These are phyloP conservation scores for Cercophora sp. DNA, from an alignment of 495 filamentous ascomycete genomes.

Conservation along the genomic window DNA sequence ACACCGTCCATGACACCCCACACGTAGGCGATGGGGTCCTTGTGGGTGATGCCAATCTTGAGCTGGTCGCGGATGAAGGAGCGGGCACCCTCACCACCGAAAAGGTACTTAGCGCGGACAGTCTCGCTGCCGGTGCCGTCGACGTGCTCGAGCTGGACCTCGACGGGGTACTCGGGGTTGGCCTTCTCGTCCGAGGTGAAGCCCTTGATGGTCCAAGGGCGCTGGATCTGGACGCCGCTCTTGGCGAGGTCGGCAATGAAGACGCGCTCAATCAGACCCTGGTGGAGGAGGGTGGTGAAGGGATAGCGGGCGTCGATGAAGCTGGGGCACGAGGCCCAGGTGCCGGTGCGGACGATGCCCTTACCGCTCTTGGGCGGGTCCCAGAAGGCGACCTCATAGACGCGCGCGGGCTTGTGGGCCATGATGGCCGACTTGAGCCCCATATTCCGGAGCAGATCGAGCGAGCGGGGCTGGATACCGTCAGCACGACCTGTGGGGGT, in stretches of 20 bases:
- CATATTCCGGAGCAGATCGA: slow-evolving; percentile 73
- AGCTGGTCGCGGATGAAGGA: slow-evolving; percentile 57
- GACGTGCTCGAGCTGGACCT: slow-evolving; percentile 68
- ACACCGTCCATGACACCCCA: slow-evolving; percentile 80
- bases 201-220: slow-evolving; percentile 58
- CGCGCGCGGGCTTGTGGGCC: slow-evolving; percentile 65
- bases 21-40: slow-evolving; percentile 60
- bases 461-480: slow-evolving; percentile 74
- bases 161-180: slow-evolving; percentile 58
- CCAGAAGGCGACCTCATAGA: slow-evolving; percentile 80
- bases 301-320: slow-evolving; percentile 73
- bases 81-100: slow-evolving; percentile 57
- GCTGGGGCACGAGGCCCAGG: slow-evolving; percentile 67
- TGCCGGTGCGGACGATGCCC: slow-evolving; percentile 64
- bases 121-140: slow-evolving; percentile 62
- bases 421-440: slow-evolving; percentile 69
- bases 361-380: slow-evolving; percentile 54
- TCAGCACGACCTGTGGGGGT: slow-evolving; percentile 73
- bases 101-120: slow-evolving; percentile 55
- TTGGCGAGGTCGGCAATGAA: slow-evolving; percentile 64
- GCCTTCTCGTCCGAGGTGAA: slow-evolving; percentile 56
- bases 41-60: slow-evolving; percentile 60
- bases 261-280: slow-evolving; percentile 69
- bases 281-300: slow-evolving; percentile 71
- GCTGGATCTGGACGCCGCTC: slow-evolving; percentile 52